Conservation (phyloP, 305 asterid genomes). For the Stenogyne calaminthoides region DNA sequence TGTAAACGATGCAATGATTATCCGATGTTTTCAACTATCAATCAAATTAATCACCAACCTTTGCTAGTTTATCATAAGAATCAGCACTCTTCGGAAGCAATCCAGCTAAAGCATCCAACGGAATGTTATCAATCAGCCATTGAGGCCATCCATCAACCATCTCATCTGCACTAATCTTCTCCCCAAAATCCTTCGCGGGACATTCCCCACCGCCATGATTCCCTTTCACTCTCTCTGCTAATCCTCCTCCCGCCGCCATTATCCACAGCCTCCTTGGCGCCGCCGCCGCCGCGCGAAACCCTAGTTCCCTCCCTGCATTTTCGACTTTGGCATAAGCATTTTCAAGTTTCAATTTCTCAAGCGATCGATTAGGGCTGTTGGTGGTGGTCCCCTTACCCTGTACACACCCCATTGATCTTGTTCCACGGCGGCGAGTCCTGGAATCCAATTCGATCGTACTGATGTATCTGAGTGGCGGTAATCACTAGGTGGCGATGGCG, state of each 20-base stretch:
- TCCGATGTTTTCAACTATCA: not conserved
- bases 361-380: constrained; percentile 27
- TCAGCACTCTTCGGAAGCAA: constrained; percentile 68
- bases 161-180: constrained; percentile 53
- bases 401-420: constrained; percentile 61
- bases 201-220: constrained; percentile 24
- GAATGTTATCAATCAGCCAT: constrained; percentile 71
- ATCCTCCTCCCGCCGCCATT: constrained; percentile 24
- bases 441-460: constrained; percentile 24
- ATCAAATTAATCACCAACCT: constrained; percentile 42
- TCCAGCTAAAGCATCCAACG: constrained; percentile 50
- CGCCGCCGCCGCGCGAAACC: constrained; percentile 11
- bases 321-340: constrained; percentile 39
- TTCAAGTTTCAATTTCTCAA: constrained; percentile 45
- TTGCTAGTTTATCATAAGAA: constrained; percentile 71
- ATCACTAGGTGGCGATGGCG: constrained; percentile 24
- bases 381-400: constrained; percentile 33
- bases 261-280: not conserved
- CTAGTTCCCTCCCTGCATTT: constrained; percentile 2
- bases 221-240: constrained; percentile 39
- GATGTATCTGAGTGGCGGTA: constrained; percentile 26
- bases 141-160: constrained; percentile 72
- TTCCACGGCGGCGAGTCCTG: constrained; percentile 35
- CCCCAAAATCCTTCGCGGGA: constrained; percentile 32
- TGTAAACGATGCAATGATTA: not conserved